Conservation (phyloP, 2,329 filamentous ascomycete genomes). For the Chalara sp. region DNA sequence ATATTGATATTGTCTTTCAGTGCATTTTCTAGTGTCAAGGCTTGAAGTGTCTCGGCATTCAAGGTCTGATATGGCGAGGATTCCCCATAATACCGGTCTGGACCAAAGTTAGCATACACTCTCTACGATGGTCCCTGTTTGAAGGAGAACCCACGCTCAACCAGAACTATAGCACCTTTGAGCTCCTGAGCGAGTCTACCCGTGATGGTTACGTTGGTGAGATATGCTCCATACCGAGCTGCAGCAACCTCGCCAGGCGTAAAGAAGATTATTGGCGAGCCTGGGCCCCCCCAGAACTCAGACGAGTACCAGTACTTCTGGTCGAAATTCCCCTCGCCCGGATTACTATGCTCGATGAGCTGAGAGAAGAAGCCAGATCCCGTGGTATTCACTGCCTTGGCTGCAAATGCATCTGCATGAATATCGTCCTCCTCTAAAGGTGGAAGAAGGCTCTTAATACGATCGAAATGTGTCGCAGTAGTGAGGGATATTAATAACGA, state of each 20-base stretch:
- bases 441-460: conserved; percentile 16
- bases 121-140: too few relatives aligned
- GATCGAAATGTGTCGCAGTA: conserved; percentile 12
- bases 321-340: conserved; percentile 45
- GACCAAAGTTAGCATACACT: conserved; percentile 1
- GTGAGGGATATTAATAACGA: too few relatives aligned
- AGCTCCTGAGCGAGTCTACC: conserved; percentile 45
- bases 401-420: conserved; percentile 3
- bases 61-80: conserved; percentile 45
- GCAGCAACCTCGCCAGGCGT: conserved; percentile 46
- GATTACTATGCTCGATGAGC: conserved; percentile 51
- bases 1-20: conserved; percentile 48
- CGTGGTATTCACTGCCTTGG: conserved; percentile 9
- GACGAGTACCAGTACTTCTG: conserved; percentile 48
- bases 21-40: conserved; percentile 45
- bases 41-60: conserved; percentile 45
- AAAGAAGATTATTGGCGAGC: conserved; percentile 46
- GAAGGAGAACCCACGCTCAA: conserved; percentile 39
- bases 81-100: conserved; percentile 51
- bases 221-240: conserved; percentile 39
- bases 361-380: conserved; percentile 32
- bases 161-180: conserved; percentile 44
- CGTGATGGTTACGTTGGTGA: conserved; percentile 42
- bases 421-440: conserved; percentile 13
- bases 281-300: conserved; percentile 45